phyloP scores from a whole-genome alignment of 345 rosid genomes.

The Eucalyptus caleyi region DNA sequence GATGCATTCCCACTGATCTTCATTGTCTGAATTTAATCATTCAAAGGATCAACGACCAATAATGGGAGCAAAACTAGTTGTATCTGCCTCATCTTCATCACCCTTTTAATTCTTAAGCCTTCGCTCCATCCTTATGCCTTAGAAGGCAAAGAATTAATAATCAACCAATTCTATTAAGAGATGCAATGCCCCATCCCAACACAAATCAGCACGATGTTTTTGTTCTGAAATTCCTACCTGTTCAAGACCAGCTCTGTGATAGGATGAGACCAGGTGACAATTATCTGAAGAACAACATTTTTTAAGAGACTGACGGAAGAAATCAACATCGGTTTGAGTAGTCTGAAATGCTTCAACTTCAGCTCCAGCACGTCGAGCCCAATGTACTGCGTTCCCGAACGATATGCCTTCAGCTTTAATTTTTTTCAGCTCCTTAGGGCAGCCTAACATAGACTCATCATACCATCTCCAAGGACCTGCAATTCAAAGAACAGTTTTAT shows the following conservation, averaged over 20 bases:
- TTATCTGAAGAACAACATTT: conserved; percentile 59
- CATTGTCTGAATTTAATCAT: not conserved
- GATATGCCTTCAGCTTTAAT: conserved; percentile 78
- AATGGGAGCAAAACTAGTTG: not conserved
- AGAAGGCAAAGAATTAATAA: not conserved
- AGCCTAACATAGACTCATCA: conserved; percentile 90
- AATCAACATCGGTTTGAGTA: conserved; percentile 60
- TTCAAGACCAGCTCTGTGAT: conserved; percentile 53
- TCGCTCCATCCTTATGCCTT: not conserved
- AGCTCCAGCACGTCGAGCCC: conserved; percentile 85
- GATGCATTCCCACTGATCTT: not conserved
- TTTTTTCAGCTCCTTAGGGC: conserved; percentile 77
- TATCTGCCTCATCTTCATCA: not conserved
- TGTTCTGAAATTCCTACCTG: conserved; percentile 28
- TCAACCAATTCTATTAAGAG: not conserved
- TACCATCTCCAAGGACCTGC: conserved; percentile 99
- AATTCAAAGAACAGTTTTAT: not conserved
- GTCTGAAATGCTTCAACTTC: conserved; percentile 81
- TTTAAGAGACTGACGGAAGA: conserved; percentile 44
- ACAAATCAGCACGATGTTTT: not conserved
- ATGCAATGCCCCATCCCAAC: not conserved
- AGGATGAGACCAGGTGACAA: conserved; percentile 73
- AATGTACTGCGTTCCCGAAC: conserved; percentile 72
- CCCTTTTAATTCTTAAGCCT: not conserved
- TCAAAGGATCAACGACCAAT: not conserved